phyloP scores from a whole-genome alignment of 768 basidiomycete species.

The Termitomyces sp. region DNA sequence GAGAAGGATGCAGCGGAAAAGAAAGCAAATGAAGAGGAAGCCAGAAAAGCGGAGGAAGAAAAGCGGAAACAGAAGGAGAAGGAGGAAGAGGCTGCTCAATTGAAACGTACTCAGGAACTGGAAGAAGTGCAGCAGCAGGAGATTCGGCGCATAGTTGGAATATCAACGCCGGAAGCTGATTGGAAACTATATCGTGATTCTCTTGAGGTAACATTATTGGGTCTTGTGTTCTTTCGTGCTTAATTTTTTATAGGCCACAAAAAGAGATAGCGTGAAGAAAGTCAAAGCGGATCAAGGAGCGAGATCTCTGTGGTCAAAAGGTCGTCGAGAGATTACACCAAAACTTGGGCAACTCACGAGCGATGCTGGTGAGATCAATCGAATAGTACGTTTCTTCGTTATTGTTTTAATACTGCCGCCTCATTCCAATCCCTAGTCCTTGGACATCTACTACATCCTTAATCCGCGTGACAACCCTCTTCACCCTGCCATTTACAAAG shows the following conservation, averaged over 20 bases:
- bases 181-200: constrained; percentile 53
- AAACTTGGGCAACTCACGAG: constrained; percentile 87
- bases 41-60: constrained; percentile 27
- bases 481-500: constrained; percentile 51
- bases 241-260: constrained; percentile 42
- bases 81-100: constrained; percentile 21
- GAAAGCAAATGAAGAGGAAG: constrained; percentile 33
- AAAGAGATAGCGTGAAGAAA: constrained; percentile 53
- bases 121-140: constrained; percentile 20
- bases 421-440: constrained; percentile 21
- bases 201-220: constrained; percentile 41
- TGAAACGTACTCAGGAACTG: constrained; percentile 26
- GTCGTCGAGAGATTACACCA: constrained; percentile 75
- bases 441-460: constrained; percentile 31
- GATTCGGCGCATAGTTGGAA: constrained; percentile 33
- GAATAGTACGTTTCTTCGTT: constrained; percentile 48
- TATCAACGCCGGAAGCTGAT: constrained; percentile 55
- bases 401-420: neutral
- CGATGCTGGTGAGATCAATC: constrained; percentile 50
- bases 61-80: constrained; percentile 36
- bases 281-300: constrained; percentile 54
- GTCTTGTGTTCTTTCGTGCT: neutral
- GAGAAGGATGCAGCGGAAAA: constrained; percentile 46
- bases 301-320: constrained; percentile 59
- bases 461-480: constrained; percentile 25